phyloP scores from a whole-genome alignment of 108 stramenopile genomes.

The Aurantiochytrium sp. region DNA sequence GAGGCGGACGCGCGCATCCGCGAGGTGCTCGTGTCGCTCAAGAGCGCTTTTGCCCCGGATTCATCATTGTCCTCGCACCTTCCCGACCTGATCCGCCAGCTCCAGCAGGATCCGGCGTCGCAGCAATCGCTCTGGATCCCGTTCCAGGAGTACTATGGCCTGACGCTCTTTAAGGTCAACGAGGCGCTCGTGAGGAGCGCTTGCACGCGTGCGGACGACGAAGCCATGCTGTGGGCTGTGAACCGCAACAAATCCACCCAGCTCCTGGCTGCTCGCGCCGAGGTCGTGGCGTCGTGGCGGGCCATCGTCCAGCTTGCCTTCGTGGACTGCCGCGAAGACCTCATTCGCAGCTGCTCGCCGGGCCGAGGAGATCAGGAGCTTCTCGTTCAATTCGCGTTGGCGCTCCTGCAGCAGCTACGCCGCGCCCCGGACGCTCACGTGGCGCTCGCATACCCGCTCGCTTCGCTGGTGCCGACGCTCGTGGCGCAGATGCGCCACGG shows the following conservation, averaged over 20 bases:
- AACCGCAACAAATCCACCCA: not conserved
- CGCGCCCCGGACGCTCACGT: not conserved
- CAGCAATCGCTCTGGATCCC: not conserved
- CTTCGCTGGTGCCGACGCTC: not conserved
- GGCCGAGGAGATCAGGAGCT: not conserved
- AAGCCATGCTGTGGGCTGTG: not conserved
- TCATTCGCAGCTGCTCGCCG: not conserved
- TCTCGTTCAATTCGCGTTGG: not conserved
- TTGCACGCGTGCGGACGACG: not conserved
- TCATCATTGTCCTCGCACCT: not conserved
- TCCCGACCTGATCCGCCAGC: not conserved
- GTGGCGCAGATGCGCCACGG: slow-evolving; percentile 3
- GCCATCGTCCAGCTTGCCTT: slow-evolving; percentile 2
- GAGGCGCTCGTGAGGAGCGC: not conserved
- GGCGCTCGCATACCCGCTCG: not conserved
- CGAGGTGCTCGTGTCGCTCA: not conserved
- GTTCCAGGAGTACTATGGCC: not conserved
- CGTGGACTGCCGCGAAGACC: slow-evolving; percentile 27
- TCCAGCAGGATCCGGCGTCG: not conserved
- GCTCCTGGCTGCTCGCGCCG: not conserved
- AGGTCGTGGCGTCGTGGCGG: not conserved
- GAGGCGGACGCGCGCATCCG: not conserved
- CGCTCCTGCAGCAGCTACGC: not conserved
- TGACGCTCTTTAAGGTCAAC: not conserved
- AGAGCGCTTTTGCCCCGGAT: not conserved